A percentile compares a stretch with the other conserved stretches of the same genome.
Conservation (phyloP, 1,284 basidiomycete species). For the Naganishia liquefaciens region DNA sequence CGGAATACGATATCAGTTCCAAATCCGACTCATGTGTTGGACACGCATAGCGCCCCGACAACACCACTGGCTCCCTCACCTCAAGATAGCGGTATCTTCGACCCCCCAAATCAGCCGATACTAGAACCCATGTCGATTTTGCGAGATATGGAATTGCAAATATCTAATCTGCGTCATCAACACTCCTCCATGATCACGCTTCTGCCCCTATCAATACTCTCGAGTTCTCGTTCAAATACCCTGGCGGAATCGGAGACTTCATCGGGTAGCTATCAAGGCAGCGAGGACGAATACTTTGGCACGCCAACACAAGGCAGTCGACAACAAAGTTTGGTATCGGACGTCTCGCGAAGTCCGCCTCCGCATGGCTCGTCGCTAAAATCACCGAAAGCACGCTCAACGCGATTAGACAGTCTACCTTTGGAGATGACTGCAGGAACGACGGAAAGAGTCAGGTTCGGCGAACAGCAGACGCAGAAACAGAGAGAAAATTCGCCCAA, state of each 20-base stretch:
- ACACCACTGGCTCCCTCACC: constrained; percentile 6
- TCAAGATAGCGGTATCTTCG: not conserved
- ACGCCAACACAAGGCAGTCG: constrained; percentile 20
- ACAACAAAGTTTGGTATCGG: constrained; percentile 1
- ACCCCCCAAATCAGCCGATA: not conserved
- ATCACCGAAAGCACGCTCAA: constrained; percentile 3
- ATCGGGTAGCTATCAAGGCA: constrained; percentile 6
- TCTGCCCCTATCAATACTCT: constrained; percentile 23
- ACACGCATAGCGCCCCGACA: constrained; percentile 5
- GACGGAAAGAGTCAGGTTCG: not conserved
- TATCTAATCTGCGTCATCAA: constrained; percentile 31
- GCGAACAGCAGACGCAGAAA: not conserved
- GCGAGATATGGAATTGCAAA: constrained; percentile 16
- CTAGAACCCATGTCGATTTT: constrained; percentile 13
- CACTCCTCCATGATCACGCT: constrained; percentile 33
- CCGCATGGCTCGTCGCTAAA: not conserved
- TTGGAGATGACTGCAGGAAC: not conserved
- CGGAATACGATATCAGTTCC: constrained; percentile 20
- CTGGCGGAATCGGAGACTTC: constrained; percentile 11
- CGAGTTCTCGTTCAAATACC: constrained; percentile 10
- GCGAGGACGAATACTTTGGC: constrained; percentile 12
- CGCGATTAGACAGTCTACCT: not conserved
- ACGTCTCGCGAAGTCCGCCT: not conserved
- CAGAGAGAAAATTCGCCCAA: not conserved
- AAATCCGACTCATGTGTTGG: constrained; percentile 1